These are phyloP conservation scores for Centaurea solstitialis DNA, from an alignment of 129 eudicot genomes.

Conservation along the genomic window DNA sequence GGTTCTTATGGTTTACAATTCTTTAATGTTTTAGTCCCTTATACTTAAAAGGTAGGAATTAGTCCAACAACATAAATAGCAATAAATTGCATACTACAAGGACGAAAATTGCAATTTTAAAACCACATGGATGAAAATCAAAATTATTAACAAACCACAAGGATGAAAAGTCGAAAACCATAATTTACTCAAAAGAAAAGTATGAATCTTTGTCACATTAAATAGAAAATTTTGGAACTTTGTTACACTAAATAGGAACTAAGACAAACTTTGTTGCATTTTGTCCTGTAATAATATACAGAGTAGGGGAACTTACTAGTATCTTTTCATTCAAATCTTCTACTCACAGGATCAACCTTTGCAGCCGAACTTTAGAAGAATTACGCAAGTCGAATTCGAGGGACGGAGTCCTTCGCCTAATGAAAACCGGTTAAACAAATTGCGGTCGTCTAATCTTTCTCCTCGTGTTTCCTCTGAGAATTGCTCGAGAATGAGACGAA, in stretches of 20 bases:
- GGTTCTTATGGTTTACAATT: too few relatives aligned
- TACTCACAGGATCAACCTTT: slow-evolving; percentile 32
- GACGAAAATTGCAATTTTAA: too few relatives aligned
- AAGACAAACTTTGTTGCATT: background rate
- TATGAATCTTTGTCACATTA: too few relatives aligned
- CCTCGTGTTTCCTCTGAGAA: slow-evolving; percentile 16
- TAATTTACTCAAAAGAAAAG: too few relatives aligned
- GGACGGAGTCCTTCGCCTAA: slow-evolving; percentile 20
- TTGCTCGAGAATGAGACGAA: slow-evolving; percentile 33
- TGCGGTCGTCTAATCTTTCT: slow-evolving; percentile 8
- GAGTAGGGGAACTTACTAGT: background rate
- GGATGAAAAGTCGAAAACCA: too few relatives aligned
- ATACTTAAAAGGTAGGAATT: too few relatives aligned
- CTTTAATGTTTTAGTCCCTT: too few relatives aligned
- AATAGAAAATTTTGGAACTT: background rate
- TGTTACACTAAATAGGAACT: background rate
- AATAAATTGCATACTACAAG: too few relatives aligned
- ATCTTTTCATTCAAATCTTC: background rate
- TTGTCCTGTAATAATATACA: background rate
- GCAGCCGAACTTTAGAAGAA: slow-evolving; percentile 4
- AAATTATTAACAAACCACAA: too few relatives aligned
- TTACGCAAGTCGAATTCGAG: slow-evolving; percentile 25
- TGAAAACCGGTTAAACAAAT: slow-evolving; percentile 20
- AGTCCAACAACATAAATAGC: too few relatives aligned
- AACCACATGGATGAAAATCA: too few relatives aligned